phyloP scores from a whole-genome alignment of 768 basidiomycete genomes.

The Chiua virens region DNA sequence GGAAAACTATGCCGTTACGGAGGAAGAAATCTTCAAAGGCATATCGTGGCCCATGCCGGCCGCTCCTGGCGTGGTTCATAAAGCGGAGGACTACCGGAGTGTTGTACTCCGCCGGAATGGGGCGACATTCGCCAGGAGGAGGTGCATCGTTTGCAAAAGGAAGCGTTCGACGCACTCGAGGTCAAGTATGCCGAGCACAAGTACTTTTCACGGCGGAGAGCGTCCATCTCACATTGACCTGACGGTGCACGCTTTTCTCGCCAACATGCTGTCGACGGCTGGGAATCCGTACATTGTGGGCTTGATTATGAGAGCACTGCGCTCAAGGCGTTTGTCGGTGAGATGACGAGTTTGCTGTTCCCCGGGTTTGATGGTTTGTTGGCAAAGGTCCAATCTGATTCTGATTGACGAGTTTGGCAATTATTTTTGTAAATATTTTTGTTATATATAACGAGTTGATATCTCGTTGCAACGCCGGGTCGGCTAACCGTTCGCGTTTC shows the following conservation, averaged over 20 bases:
- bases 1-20: constrained; percentile 22
- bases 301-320: constrained; percentile 21
- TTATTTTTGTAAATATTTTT: neutral
- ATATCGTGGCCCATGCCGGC: constrained; percentile 19
- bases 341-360: constrained; percentile 27
- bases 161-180: constrained; percentile 32
- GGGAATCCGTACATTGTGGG: constrained; percentile 29
- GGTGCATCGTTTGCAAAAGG: constrained; percentile 28
- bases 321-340: constrained; percentile 18
- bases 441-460: neutral
- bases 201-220: constrained; percentile 28
- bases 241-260: constrained; percentile 30
- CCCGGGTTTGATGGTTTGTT: constrained; percentile 28
- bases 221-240: constrained; percentile 31
- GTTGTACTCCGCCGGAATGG: constrained; percentile 27
- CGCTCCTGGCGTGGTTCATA: constrained; percentile 24
- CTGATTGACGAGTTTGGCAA: too few relatives aligned
- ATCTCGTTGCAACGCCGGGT: constrained; percentile 16
- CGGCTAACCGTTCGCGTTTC: neutral
- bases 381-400: neutral
- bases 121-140: constrained; percentile 35
- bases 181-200: constrained; percentile 22
- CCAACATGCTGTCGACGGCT: constrained; percentile 23
- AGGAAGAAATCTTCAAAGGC: constrained; percentile 14
- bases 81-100: constrained; percentile 14